Base-by-base conservation (phyloP, 352 stramenopile species). In the Phytophthora pinifolia region DNA sequence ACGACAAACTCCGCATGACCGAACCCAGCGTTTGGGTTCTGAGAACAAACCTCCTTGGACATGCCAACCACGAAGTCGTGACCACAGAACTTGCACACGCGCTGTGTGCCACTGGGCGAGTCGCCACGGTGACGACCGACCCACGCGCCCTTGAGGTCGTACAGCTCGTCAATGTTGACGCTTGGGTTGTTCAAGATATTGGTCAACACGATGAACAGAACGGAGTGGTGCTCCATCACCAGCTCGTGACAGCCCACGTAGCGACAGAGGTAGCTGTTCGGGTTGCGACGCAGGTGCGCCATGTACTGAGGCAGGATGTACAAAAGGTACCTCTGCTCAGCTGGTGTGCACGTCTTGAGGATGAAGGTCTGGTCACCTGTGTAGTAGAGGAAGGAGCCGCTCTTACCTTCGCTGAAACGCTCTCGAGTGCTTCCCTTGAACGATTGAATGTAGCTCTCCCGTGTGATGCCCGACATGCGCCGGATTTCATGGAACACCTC, bases 111-210 rank as follows among this genome's bases (percentile, higher is more conserved):
- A 17, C 80, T 83, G 27, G 65, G 72, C 31, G 80, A 76, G n/a
- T 78, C 64, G 31, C 74, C 65, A 4, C 71, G 70, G 47, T 89
- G 88, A 33, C 86, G 73, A n/a, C 85, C 86, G 42, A 97, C 85
- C 83, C 85, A 97, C n/a, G 82, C 91, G 10, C 90, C 90, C 53
- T 96, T 96, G 46, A 96, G 64, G 29, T 96, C 87, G 68, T 92
- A 96, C 34, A 92, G 81, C 53, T 93, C 86, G 59, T 96, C 82
- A 22, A 96, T 81, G 56, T 91, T 87, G 38, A 94, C 72, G 2
- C 56, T 84, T 29, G 86, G 71, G 57, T 92, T 96, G 72, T 92
- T 90, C 27, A 96, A 62, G 42, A 96, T 90, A 50, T 94, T 96
- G 10, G 81, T 92, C 31, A 96, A 69, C 48, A 95, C 86, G 47